Conservation (phyloP, 495 filamentous ascomycete species). For the Penicillium samsonianum region DNA sequence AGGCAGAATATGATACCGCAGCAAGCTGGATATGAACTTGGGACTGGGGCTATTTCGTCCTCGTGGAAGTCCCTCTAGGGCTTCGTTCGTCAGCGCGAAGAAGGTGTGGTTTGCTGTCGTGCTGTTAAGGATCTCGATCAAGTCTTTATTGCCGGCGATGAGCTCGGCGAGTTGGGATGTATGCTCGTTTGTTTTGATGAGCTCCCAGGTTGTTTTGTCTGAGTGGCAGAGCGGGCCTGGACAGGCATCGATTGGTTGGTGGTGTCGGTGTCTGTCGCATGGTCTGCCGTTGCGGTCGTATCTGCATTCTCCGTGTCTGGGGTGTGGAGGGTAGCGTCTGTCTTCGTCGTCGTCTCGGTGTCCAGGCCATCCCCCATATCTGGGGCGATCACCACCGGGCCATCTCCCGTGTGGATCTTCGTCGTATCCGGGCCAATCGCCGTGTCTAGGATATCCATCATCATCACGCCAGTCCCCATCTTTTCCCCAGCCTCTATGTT, state of each 20-base stretch:
- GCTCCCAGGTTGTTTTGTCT: conserved; percentile 73
- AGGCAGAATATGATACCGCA: conserved; percentile 73
- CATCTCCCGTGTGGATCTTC: neutral
- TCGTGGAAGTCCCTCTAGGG: conserved; percentile 66
- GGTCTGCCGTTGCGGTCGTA: conserved; percentile 1
- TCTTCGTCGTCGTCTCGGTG: neutral
- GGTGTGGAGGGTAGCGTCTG: neutral
- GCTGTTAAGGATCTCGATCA: conserved; percentile 69
- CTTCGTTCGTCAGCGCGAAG: conserved; percentile 76
- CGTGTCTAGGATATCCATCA: neutral
- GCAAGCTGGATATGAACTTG: conserved; percentile 58
- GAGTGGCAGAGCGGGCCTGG: neutral
- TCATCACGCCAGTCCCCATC: neutral
- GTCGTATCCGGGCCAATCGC: conserved; percentile 5
- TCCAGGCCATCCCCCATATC: neutral
- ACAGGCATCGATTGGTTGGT: conserved; percentile 28
- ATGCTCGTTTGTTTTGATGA: conserved; percentile 71
- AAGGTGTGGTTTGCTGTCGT: conserved; percentile 71
- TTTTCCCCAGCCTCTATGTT: conserved; percentile 1
- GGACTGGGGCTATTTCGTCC: conserved; percentile 36
- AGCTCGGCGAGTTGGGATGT: conserved; percentile 73
- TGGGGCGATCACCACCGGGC: neutral
- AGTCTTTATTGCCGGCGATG: conserved; percentile 66
- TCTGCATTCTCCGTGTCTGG: neutral
- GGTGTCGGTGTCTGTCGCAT: conserved; percentile 2